Conservation (phyloP, 352 stramenopile species). For the Globisporangium nodosum region DNA sequence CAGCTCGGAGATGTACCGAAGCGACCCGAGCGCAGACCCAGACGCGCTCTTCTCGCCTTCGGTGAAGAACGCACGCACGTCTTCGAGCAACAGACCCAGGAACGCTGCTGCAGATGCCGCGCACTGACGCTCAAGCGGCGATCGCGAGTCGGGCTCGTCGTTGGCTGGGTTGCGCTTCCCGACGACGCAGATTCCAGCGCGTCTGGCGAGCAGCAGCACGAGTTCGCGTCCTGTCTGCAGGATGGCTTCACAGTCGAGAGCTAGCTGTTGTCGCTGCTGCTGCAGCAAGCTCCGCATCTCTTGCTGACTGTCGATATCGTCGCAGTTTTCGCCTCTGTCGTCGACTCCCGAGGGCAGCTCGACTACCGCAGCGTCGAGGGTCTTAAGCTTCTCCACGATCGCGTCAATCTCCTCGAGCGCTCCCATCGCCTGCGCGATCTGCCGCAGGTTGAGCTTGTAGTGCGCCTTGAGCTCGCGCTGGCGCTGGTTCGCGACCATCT, state of each 20-base stretch:
- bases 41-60: not conserved
- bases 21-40: slow-evolving; percentile 3
- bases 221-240: slow-evolving; percentile 35
- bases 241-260: slow-evolving; percentile 20
- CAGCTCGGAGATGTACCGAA: slow-evolving; percentile 30
- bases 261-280: slow-evolving; percentile 1
- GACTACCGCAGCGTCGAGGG: slow-evolving; percentile 23
- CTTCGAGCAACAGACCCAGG: slow-evolving; percentile 25
- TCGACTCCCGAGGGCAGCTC: not conserved
- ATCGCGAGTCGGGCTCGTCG: slow-evolving; percentile 43
- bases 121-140: slow-evolving; percentile 27
- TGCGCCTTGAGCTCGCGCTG: slow-evolving; percentile 48
- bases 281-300: not conserved
- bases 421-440: slow-evolving; percentile 45
- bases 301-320: not conserved
- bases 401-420: slow-evolving; percentile 59
- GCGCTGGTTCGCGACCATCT: slow-evolving; percentile 38
- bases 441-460: slow-evolving; percentile 50
- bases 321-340: no score
- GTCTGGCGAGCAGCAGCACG: slow-evolving; percentile 40
- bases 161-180: slow-evolving; percentile 50
- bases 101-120: slow-evolving; percentile 14
- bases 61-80: slow-evolving; percentile 19
- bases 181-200: slow-evolving; percentile 53
- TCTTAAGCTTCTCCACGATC: slow-evolving; percentile 28